Base-by-base conservation (phyloP, 768 basidiomycete genomes). In the Rubroboletus satanas region DNA sequence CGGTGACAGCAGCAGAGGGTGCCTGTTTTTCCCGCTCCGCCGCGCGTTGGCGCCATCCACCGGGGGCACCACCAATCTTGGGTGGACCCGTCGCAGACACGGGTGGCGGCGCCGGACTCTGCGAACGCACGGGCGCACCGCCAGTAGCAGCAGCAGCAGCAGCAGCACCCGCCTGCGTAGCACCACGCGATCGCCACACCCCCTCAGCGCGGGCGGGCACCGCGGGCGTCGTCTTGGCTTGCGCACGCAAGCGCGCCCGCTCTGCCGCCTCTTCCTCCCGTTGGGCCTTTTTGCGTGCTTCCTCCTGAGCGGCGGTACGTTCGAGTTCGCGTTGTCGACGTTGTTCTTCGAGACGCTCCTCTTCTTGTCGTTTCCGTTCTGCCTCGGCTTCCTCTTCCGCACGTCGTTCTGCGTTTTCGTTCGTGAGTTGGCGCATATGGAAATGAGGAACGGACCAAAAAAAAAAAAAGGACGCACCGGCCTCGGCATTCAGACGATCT, bases 241-340 rank as follows among this genome's bases (percentile, higher is more conserved):
- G 71, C 8, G 72, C 63, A 5, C 74, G 81, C 64, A 28, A 28
- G 56, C 23, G 73, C 36, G 54, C 78, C 74, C 49, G 74, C 74
- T 71, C 80, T 49, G 68, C 80, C 1, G 88, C 87, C 56, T 89
- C 87, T n/a, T 85, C 83, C 62, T 88, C 89, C 37, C 85, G 79
- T 60, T 84, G 80, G 12, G 71, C 73, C 58, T 82, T 87, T 47
- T 77, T 72, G n/a, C 79, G 82, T 1, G 82, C 83, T 28, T 79
- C 70, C 52, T 88, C 84, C 14, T 70, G 17, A 0, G 75, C 77
- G 15, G 78, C 81, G 15, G 78, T 78, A 28, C 80, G 79, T 51
- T 82, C 78, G 17, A 56, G 71, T 28, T 79, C 79, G 51, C 81
- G 83, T 44, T 78, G 66, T 53, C 79, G 82, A 46, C 87, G 86